Evolutionary conservation across 2,329 filamentous ascomycete genomes (phyloP).

Genomic region (Alternaria alternata): DNA sequence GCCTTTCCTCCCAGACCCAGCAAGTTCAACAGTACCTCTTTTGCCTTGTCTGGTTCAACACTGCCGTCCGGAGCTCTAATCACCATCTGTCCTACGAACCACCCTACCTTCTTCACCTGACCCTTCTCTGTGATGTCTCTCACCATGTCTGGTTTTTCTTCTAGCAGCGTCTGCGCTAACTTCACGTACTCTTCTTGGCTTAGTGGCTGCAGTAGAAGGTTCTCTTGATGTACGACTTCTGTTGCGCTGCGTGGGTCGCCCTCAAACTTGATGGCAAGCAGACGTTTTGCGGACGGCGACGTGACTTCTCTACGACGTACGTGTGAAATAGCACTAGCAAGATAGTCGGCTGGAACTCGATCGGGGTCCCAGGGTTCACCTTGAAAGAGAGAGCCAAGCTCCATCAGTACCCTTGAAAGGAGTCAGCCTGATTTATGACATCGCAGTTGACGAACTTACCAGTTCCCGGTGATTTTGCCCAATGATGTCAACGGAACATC

Average conservation of each 20-base stretch:
- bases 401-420: conserved; percentile 58
- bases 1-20: conserved; percentile 38
- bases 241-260: conserved; percentile 59
- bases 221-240: conserved; percentile 65
- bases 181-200: conserved; percentile 63
- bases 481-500: conserved; percentile 19
- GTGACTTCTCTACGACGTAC: conserved; percentile 57
- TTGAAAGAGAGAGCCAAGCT: conserved; percentile 59
- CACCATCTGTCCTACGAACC: conserved; percentile 75
- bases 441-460: conserved; percentile 43
- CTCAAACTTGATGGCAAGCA: conserved; percentile 65
- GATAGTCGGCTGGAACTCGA: conserved; percentile 49
- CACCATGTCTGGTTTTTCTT: conserved; percentile 65
- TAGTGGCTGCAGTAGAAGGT: conserved; percentile 63
- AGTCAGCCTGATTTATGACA: conserved; percentile 6
- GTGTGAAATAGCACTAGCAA: conserved; percentile 55
- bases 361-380: conserved; percentile 53
- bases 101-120: conserved; percentile 71
- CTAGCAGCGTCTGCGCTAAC: conserved; percentile 63
- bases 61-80: conserved; percentile 66
- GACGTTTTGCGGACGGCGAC: conserved; percentile 66
- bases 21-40: conserved; percentile 61
- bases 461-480: conserved; percentile 66
- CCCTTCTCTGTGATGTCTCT: conserved; percentile 66
- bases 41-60: conserved; percentile 68